phyloP scores from a whole-genome alignment of 345 rosid species.

The Melaleuca quinquenervia region DNA sequence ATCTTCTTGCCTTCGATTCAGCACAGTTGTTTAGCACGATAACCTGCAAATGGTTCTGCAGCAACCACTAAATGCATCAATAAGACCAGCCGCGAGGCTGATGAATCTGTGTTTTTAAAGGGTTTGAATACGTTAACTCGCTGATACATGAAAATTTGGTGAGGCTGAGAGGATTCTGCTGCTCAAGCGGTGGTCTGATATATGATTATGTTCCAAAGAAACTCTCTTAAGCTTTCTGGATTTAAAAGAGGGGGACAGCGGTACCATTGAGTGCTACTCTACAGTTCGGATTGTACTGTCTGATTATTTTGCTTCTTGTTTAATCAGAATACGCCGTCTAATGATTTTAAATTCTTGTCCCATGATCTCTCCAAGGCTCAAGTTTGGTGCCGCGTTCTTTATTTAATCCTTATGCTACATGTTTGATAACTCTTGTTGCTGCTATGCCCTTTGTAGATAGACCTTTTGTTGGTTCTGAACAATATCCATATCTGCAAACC shows the following conservation, averaged over 20 bases:
- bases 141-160: conserved; percentile 67
- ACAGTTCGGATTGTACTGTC: conserved; percentile 31
- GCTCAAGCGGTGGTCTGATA: conserved; percentile 75
- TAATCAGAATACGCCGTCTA: neutral
- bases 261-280: conserved; percentile 74
- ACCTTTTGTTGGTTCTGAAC: neutral
- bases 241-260: conserved; percentile 34
- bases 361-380: neutral
- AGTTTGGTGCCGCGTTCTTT: neutral
- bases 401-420: neutral
- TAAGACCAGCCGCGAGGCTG: conserved; percentile 70
- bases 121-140: conserved; percentile 59
- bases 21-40: conserved; percentile 50
- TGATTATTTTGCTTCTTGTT: neutral
- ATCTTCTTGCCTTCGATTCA: conserved; percentile 38
- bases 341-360: neutral
- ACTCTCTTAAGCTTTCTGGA: conserved; percentile 58
- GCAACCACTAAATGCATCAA: conserved; percentile 65
- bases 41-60: conserved; percentile 31
- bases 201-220: conserved; percentile 77
- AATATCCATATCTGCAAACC: too few species aligned
- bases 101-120: conserved; percentile 71
- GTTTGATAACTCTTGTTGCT: neutral
- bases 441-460: neutral
- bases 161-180: conserved; percentile 81